A percentile compares a stretch with the other conserved stretches of the same genome.
phyloP scores from a whole-genome alignment of 1,284 basidiomycete genomes.

The Cutaneotrichosporon daszewskae region DNA sequence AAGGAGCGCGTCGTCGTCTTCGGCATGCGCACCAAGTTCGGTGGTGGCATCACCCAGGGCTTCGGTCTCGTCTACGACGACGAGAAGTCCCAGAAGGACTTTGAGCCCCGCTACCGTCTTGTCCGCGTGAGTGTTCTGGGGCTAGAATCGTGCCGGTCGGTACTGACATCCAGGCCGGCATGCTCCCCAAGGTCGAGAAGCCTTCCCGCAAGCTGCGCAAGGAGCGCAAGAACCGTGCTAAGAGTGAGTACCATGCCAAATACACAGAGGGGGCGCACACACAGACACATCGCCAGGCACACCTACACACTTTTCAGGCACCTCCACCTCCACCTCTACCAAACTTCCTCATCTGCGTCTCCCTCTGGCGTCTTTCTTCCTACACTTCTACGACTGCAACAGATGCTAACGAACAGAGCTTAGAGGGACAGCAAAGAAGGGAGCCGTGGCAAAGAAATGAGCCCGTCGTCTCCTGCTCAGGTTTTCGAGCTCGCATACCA shows the following conservation, averaged over 20 bases:
- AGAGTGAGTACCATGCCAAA: constrained; percentile 67
- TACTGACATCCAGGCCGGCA: constrained; percentile 50
- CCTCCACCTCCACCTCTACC: no score
- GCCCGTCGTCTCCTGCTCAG: no score
- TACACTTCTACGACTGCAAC: no score
- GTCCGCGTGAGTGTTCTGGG: constrained; percentile 68
- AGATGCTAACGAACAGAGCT: no score
- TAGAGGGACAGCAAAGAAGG: no score
- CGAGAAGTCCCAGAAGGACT: constrained; percentile 88
- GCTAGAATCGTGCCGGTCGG: background rate
- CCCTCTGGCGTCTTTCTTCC: no score
- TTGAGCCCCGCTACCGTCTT: constrained; percentile 94
- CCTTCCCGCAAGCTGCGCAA: constrained; percentile 96
- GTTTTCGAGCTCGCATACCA: no score
- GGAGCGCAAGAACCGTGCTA: constrained; percentile 98
- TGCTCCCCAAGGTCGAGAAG: constrained; percentile 79
- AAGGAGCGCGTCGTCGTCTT: constrained; percentile 59
- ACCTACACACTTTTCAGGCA: no score
- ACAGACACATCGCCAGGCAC: background rate
- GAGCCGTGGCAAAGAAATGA: no score
- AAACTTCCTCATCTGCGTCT: no score
- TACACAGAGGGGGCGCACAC: background rate
- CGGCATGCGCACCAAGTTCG: constrained; percentile 84
- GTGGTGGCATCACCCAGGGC: constrained; percentile 96
- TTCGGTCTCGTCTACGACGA: constrained; percentile 98